Base-by-base conservation (phyloP, 106 monocot species). In the Posidonia australis region DNA sequence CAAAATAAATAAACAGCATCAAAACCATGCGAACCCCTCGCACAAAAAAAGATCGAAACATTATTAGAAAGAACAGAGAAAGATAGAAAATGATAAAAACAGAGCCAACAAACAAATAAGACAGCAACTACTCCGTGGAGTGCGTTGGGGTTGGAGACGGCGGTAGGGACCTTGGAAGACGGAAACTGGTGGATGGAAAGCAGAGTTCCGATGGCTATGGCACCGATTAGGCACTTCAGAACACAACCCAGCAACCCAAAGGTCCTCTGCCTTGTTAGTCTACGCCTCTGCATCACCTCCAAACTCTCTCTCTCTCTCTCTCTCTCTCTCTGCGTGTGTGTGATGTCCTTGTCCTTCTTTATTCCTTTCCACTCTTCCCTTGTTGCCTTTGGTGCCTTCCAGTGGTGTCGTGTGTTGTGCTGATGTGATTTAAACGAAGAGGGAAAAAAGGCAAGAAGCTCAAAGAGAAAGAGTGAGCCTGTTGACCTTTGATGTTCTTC, bases 191-290 rank as follows among this genome's bases (percentile, higher is more conserved):
- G 48, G n/a, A 49, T 3, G 48, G 48, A 10, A 49, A 86, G 56
- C 47, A 91, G 66, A 27, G 79, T 76, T 32, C 44, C 76, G 31
- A 79, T 25, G 29, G 74, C 64, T 51, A 86, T 70, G 30, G 71
- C 66, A 44, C 58, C 71, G 46, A 75, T 62, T 79, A 81, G 78
- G 76, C 68, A 83, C 18, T 60, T 79, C 32, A 91, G 76, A 55
- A 77, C 70, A 46, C 68, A 65, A 45, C 86, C 75, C 57, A 91
- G 55, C 51, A 71, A 31, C 24, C 61, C 27, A 46, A 83, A 24
- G 12, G 58, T 72, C 65, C 80, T 45, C 29, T 71, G 63, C 60
- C 73, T 77, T n/a, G n/a, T n/a, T 55, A 77, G 26, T 70, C 77
- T 84, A 55, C 76, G 77, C 81, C 72, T 49, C 57, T 67, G 73